phyloP scores from a whole-genome alignment of 2,329 filamentous ascomycete species.

The Aureobasidium zeae region DNA sequence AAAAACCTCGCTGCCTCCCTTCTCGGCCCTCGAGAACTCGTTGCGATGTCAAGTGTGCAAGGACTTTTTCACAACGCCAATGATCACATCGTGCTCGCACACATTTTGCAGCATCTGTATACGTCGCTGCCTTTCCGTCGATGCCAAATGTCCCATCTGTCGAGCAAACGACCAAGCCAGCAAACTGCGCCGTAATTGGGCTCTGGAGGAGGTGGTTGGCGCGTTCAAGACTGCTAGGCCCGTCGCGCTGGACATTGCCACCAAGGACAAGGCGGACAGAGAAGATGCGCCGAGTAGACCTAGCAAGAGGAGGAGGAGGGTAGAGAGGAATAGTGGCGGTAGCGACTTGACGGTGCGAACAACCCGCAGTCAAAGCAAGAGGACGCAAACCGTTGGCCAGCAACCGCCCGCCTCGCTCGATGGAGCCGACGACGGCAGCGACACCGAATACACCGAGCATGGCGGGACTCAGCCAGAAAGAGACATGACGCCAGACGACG shows the following conservation, averaged over 20 bases:
- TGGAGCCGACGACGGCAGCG: constrained; percentile 31
- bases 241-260: constrained; percentile 56
- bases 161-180: constrained; percentile 70
- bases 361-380: constrained; percentile 27
- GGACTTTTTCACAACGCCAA: constrained; percentile 89
- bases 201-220: constrained; percentile 74
- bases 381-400: constrained; percentile 20
- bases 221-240: constrained; percentile 61
- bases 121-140: constrained; percentile 68
- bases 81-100: constrained; percentile 89
- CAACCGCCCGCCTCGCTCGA: constrained; percentile 30
- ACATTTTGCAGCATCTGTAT: constrained; percentile 98
- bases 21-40: constrained; percentile 68
- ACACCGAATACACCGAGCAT: constrained; percentile 26
- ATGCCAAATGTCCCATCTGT: constrained; percentile 84
- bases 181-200: constrained; percentile 75
- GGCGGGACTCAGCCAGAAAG: neutral
- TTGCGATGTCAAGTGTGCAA: constrained; percentile 96
- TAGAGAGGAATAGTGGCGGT: constrained; percentile 20
- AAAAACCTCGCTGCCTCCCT: constrained; percentile 54
- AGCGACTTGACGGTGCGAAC: constrained; percentile 26
- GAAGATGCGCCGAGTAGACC: constrained; percentile 18
- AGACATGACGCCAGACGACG: constrained; percentile 47
- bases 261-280: constrained; percentile 28
- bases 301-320: constrained; percentile 45